Base-by-base conservation (phyloP, 1,139 yeast genomes). In the Groenewaldozyma auringiensis region DNA sequence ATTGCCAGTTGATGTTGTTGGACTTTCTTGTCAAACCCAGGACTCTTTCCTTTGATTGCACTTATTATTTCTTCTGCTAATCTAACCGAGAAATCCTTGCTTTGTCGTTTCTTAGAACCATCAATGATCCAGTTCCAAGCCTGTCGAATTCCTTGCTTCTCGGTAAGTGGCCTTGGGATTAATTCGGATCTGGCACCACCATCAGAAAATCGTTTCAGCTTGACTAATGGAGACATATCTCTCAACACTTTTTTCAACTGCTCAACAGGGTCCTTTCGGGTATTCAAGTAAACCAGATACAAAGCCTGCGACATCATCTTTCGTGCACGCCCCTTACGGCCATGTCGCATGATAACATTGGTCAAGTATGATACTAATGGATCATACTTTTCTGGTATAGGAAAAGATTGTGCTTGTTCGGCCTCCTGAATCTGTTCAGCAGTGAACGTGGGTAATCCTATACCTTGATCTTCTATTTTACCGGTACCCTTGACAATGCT, bases 71-170 rank as follows among this genome's bases (percentile, higher is more conserved):
- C 97, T 67, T 92, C 97, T 31, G 92, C 92, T 49, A 92, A 73
- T 60, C 97, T 77, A 29, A 92, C 96, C 1, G 94, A 73, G 59
- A 83, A 83, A 59, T 85, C 94, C 50, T 80, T 78, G 18, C 92
- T 80, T 45, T 80, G 82, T 64, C 94, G 81, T 62, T 82, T 82
- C 47, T 78, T 74, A 25, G 94, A 78, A 18, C 94, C 88, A 49
- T 87, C 95, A 48, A 88, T 68, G 43, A 92, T 83, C 97, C 97
- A 92, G 51, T 72, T 67, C 72, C 94, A 84, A 2, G 97, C 96
- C 59, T 76, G 79, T 66, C 96, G 78, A 56, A 80, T 71, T 65
- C 97, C 77, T 66, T 88, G 95, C 66, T 87, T 81, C 61, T 79
- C 79, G 45, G 77, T 80, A 60, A 89, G 71, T 11, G 97, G 95